Conservation (phyloP, 164 flowering plant genomes). For the Nymphaea thermarum region DNA sequence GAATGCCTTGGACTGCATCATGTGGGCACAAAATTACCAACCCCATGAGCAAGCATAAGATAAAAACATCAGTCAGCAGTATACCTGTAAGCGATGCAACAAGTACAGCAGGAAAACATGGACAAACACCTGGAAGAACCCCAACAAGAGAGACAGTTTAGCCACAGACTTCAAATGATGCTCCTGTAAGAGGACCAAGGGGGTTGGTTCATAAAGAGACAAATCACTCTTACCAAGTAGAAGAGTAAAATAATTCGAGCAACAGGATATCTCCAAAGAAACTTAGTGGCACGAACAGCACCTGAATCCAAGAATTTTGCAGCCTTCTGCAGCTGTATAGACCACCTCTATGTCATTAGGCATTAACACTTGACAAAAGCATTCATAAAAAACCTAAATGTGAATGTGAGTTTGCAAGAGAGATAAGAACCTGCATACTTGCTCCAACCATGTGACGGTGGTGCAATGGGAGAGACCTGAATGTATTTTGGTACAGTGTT, state of each 20-base stretch:
- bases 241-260: conserved; percentile 75
- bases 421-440: conserved; percentile 58
- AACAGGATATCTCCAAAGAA: conserved; percentile 95
- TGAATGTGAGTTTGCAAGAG: neutral
- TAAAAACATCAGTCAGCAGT: neutral
- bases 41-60: neutral
- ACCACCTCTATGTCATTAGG: too few relatives aligned
- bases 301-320: conserved; percentile 89
- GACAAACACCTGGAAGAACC: conserved; percentile 76
- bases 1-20: too few relatives aligned
- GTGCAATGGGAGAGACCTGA: conserved; percentile 92
- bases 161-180: neutral
- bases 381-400: too few relatives aligned
- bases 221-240: conserved; percentile 47
- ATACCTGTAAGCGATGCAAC: conserved; percentile 96
- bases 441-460: conserved; percentile 93
- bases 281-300: conserved; percentile 88
- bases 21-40: neutral
- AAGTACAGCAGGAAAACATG: conserved; percentile 95
- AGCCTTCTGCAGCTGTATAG: conserved; percentile 68
- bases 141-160: neutral
- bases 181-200: neutral
- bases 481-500: neutral
- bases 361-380: too few relatives aligned
- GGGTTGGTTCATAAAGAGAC: neutral